A percentile compares a stretch with the other conserved stretches of the same genome.
These are phyloP conservation scores for Cylindrotheca closterium DNA, from an alignment of 108 stramenopile species.

Conservation along the genomic window DNA sequence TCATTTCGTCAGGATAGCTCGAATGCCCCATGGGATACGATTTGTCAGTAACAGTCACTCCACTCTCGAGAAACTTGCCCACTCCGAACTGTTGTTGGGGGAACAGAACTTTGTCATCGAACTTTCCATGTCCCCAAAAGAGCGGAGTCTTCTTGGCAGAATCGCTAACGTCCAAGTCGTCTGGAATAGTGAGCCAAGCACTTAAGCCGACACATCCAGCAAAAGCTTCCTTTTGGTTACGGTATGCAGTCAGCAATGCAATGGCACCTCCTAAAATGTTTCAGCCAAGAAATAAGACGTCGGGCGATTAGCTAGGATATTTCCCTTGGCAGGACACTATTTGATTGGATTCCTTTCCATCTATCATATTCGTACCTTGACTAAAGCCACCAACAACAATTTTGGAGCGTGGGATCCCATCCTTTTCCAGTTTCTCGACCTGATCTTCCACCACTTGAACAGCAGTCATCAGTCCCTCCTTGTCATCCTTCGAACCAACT, in stretches of 20 bases:
- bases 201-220: slow-evolving; percentile 74
- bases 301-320: no score
- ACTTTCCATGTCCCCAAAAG: slow-evolving; percentile 82
- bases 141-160: slow-evolving; percentile 55
- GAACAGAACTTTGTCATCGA: slow-evolving; percentile 85
- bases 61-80: slow-evolving; percentile 42
- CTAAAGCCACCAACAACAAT: slow-evolving; percentile 86
- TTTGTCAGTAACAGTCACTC: slow-evolving; percentile 34
- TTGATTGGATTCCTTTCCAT: no score
- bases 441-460: slow-evolving; percentile 49
- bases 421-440: slow-evolving; percentile 41
- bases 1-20: slow-evolving; percentile 65
- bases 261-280: slow-evolving; percentile 46
- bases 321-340: no score
- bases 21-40: slow-evolving; percentile 73
- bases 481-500: slow-evolving; percentile 64
- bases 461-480: slow-evolving; percentile 39
- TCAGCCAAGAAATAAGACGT: no score
- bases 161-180: slow-evolving; percentile 53
- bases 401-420: slow-evolving; percentile 55
- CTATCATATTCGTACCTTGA: slow-evolving; percentile 50
- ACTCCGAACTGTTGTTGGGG: slow-evolving; percentile 78
- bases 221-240: slow-evolving; percentile 29
- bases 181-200: slow-evolving; percentile 75
- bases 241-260: slow-evolving; percentile 71